Conservation (phyloP, 1,139 yeast species). For the Candida albicans region DNA sequence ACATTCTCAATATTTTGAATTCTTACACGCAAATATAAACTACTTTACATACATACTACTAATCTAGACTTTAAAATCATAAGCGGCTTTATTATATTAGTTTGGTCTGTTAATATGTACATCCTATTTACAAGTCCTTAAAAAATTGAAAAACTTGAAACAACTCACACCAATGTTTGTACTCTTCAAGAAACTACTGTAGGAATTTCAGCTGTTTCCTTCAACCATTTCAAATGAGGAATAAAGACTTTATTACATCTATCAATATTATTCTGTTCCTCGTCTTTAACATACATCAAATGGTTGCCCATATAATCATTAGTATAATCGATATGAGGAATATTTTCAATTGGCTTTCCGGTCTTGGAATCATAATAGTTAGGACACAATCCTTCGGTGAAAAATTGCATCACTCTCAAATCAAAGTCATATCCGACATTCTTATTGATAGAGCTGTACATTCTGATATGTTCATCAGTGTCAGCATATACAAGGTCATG, state of each 20-base stretch:
- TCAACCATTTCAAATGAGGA: slow-evolving; percentile 42
- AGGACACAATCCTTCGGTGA: slow-evolving; percentile 41
- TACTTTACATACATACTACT: too few species aligned
- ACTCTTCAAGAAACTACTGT: background rate
- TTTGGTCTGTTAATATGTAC: too few species aligned
- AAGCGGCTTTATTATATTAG: too few species aligned
- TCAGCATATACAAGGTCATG: slow-evolving; percentile 43
- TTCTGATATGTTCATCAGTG: slow-evolving; percentile 42
- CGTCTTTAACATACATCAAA: slow-evolving; percentile 27
- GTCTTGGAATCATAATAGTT: slow-evolving; percentile 29
- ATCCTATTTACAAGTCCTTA: too few species aligned
- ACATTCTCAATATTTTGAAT: too few species aligned
- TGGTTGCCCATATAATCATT: slow-evolving; percentile 38
- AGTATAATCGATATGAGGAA: slow-evolving; percentile 15
- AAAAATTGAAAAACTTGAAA: too few species aligned
- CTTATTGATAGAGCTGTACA: slow-evolving; percentile 42
- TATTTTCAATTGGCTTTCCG: slow-evolving; percentile 33
- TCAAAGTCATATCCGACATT: slow-evolving; percentile 56
- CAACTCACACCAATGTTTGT: too few species aligned
- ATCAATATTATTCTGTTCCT: slow-evolving; percentile 23
- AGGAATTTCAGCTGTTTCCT: slow-evolving; percentile 22
- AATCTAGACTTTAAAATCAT: too few species aligned
- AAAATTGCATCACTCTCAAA: slow-evolving; percentile 37
- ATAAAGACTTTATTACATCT: slow-evolving; percentile 40
- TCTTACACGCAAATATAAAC: too few species aligned